Base-by-base conservation (phyloP, 192 early-diverging fungal species). In the Obelidium mucronatum region DNA sequence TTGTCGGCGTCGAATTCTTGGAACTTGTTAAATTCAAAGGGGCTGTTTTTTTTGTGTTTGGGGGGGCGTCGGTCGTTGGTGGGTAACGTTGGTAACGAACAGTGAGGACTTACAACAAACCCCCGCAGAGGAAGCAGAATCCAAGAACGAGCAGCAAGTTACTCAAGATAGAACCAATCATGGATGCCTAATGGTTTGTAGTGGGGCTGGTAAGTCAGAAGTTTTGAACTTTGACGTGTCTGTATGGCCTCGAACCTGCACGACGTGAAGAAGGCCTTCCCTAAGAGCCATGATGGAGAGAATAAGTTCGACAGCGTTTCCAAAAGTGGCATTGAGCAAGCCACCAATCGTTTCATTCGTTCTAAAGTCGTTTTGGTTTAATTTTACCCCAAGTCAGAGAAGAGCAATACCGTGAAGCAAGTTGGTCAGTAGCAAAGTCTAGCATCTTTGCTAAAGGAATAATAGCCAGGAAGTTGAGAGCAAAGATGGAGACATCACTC, bases 381-480 rank as follows among this genome's bases (percentile, higher is more conserved):
- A 15, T 24, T 55, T 70, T n/a, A 28, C 33, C 17, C 19, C 33
- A 26, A 24, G 8, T 70, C 54, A 40, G 34, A 48, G 44, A 15
- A 48, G 44, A 48, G 19, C 44, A 19, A 15, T 30, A 67, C 58
- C 63, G 15, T 33, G 62, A 60, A 26, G 55, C 64, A 13, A 79
- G 42, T 61, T 98, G 93, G 69, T 98, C 96, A 3, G 95, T 98
- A 1, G 90, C 88, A 78, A 94, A 91, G 22, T 92, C 94, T 40
- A 98, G 87, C 62, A 98, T 83, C 82, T 94, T 92, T 8, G 95
- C 96, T 42, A 97, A 84, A 8, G 94, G 94, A 30, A 98, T 83
- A 71, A 97, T 93, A 30, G 94, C 94, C 53, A 94, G 73, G 55
- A 96, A 95, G 81, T 97, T 97, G 59, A 96, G 79, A 40, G 91